phyloP scores from a whole-genome alignment of 495 filamentous ascomycete species.

The Talaromyces borbonicus region DNA sequence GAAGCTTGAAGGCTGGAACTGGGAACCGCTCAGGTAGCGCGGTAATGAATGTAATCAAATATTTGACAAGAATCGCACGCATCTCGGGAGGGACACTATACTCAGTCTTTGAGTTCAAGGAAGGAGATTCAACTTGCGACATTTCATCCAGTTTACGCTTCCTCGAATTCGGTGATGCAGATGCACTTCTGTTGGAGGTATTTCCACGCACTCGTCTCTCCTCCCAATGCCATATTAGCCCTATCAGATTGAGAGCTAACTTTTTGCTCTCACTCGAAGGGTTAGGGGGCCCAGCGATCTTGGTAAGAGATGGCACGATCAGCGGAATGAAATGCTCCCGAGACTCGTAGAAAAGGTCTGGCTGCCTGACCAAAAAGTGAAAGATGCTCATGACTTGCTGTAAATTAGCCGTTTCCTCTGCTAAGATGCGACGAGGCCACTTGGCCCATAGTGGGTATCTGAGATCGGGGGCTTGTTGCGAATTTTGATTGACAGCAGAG shows the following conservation, averaged over 20 bases:
- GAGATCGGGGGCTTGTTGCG: constrained; percentile 34
- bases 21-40: constrained; percentile 75
- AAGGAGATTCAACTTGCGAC: constrained; percentile 29
- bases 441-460: constrained; percentile 77
- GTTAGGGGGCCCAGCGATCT: constrained; percentile 75
- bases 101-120: constrained; percentile 42
- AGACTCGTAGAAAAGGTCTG: constrained; percentile 89
- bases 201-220: constrained; percentile 58
- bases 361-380: constrained; percentile 87
- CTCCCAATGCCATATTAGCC: constrained; percentile 88
- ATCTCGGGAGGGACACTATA: constrained; percentile 57
- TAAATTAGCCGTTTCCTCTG: constrained; percentile 92
- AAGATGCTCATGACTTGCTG: constrained; percentile 97
- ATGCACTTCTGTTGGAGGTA: constrained; percentile 34
- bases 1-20: constrained; percentile 56
- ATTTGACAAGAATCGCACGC: constrained; percentile 74
- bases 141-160: constrained; percentile 67
- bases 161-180: constrained; percentile 60
- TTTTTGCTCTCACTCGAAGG: constrained; percentile 90
- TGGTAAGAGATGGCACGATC: constrained; percentile 80
- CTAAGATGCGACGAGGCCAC: constrained; percentile 80
- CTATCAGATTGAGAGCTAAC: constrained; percentile 81
- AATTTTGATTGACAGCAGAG: constrained; percentile 21
- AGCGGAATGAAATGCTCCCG: constrained; percentile 80
- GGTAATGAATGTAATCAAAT: constrained; percentile 88